Conservation (phyloP, 2,329 filamentous ascomycete genomes). For the Parafenestella ontariensis region DNA sequence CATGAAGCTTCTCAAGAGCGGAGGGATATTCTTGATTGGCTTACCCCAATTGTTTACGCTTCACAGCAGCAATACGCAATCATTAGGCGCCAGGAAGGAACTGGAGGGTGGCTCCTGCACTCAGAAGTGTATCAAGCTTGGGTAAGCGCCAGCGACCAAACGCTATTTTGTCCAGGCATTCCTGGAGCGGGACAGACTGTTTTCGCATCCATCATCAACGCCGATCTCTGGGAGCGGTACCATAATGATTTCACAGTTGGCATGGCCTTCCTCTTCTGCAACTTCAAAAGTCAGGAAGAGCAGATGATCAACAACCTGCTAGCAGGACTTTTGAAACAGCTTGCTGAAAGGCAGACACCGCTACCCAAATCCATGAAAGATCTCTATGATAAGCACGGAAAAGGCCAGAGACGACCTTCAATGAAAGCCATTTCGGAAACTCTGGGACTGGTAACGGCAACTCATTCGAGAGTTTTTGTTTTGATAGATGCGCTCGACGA, state of each 20-base stretch:
- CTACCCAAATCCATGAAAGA: conserved; percentile 20
- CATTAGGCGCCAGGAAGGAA: conserved; percentile 15
- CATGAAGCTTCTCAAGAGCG: not conserved
- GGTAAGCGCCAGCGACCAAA: conserved; percentile 12
- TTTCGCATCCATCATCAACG: conserved; percentile 31
- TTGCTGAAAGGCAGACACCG: conserved; percentile 29
- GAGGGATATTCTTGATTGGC: conserved; percentile 19
- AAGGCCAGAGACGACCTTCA: conserved; percentile 25
- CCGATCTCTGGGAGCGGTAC: conserved; percentile 8
- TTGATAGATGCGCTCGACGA: conserved; percentile 44
- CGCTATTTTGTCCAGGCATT: conserved; percentile 32
- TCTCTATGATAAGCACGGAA: conserved; percentile 31
- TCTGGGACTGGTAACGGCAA: conserved; percentile 20
- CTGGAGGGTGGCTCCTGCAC: conserved; percentile 30
- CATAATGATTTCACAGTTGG: conserved; percentile 5
- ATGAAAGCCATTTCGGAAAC: conserved; percentile 20
- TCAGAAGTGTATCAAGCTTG: conserved; percentile 15
- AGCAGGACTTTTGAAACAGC: conserved; percentile 43
- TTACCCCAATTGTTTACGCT: conserved; percentile 13
- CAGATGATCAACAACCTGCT: conserved; percentile 35
- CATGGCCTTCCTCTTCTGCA: conserved; percentile 46
- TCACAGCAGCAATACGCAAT: conserved; percentile 24
- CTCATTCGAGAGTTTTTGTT: conserved; percentile 35
- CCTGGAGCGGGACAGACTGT: conserved; percentile 41
- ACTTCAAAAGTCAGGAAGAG: conserved; percentile 33